These are phyloP conservation scores for Cenchrus fungigraminus DNA, from an alignment of 176 grass and related monocot genomes.

Conservation along the genomic window DNA sequence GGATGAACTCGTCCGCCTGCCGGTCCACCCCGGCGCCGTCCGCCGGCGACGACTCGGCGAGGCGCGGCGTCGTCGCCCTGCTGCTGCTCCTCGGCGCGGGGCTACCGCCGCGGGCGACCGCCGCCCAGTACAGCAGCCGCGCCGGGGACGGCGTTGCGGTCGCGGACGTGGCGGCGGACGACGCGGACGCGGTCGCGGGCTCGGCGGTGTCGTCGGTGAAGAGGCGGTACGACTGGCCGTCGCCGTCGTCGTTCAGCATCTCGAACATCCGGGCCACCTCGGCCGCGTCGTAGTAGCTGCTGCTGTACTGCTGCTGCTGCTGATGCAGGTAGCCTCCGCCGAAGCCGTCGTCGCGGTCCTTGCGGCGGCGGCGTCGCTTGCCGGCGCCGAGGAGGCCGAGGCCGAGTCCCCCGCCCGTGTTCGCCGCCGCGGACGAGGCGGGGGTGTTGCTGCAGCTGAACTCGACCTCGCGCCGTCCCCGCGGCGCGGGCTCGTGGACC, in stretches of 20 bases:
- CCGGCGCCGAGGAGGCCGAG: constrained; percentile 24
- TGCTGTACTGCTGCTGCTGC: background rate
- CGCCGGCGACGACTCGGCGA: constrained; percentile 46
- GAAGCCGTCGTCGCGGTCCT: background rate
- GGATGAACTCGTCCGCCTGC: constrained; percentile 72
- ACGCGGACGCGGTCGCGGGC: background rate
- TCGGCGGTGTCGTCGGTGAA: constrained; percentile 4
- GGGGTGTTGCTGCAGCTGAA: constrained; percentile 97
- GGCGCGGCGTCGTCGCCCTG: constrained; percentile 8
- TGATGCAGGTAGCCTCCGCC: constrained; percentile 5
- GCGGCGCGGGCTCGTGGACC: constrained; percentile 49
- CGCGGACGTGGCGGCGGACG: background rate
- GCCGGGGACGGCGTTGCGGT: constrained; percentile 27
- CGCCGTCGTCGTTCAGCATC: constrained; percentile 42
- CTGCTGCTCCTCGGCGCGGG: background rate
- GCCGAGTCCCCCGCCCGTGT: background rate
- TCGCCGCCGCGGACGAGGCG: background rate
- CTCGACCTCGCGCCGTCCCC: constrained; percentile 62
- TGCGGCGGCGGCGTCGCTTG: background rate
- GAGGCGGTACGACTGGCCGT: background rate
- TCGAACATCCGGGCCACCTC: constrained; percentile 75
- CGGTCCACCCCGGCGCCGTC: constrained; percentile 49
- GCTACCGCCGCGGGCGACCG: constrained; percentile 24
- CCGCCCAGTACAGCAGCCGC: background rate
- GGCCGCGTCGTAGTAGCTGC: constrained; percentile 60